phyloP scores from a whole-genome alignment of 148 eudicot species.

The Chenopodium formosanum region DNA sequence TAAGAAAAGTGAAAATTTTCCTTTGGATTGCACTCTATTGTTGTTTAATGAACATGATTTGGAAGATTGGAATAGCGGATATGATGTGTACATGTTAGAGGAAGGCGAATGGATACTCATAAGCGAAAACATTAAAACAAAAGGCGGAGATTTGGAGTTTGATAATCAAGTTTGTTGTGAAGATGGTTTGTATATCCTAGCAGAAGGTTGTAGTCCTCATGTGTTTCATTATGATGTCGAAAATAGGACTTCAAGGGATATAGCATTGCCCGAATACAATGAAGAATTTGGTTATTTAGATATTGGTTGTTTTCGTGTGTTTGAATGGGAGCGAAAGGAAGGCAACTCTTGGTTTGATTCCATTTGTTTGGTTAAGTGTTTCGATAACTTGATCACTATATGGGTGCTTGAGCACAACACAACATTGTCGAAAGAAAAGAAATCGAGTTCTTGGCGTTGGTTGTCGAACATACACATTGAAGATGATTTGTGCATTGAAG shows the following conservation, averaged over 20 bases:
- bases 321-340: neutral
- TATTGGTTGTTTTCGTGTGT: neutral
- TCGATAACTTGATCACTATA: neutral
- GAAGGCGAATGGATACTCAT: conserved; percentile 9
- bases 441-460: neutral
- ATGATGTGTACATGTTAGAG: neutral
- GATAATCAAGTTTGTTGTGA: neutral
- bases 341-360: neutral
- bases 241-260: neutral
- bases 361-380: neutral
- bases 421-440: neutral
- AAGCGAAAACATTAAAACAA: neutral
- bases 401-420: neutral
- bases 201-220: neutral
- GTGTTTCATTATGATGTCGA: neutral
- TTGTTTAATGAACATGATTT: neutral
- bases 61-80: neutral
- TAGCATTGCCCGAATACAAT: neutral
- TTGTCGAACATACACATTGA: neutral
- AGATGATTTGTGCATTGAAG: neutral
- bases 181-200: conserved; percentile 8
- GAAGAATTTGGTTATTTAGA: neutral
- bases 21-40: conserved; percentile 16
- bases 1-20: neutral
- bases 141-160: neutral